Evolutionary conservation across 192 early-diverging fungal genomes (phyloP).

Genomic region (Umbelopsis vinacea): DNA sequence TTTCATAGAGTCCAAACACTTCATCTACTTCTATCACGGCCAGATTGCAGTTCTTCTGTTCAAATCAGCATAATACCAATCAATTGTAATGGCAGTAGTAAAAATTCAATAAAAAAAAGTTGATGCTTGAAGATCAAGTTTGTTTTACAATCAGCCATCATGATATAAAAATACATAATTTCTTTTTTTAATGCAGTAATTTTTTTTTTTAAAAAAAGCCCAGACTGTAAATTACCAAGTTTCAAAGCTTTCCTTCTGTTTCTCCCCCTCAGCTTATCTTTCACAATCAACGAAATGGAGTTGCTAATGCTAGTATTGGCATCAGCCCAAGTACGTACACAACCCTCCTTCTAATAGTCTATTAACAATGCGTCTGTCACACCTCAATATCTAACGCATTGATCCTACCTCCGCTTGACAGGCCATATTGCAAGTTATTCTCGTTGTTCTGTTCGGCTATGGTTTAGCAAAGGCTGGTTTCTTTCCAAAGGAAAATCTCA

Average conservation of each 20-base stretch:
- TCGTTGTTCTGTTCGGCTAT: constrained; percentile 37
- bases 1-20: constrained; percentile 79
- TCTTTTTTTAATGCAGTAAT: too few species aligned
- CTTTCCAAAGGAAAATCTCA: constrained; percentile 37
- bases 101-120: constrained; percentile 11
- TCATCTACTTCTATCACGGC: constrained; percentile 98
- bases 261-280: neutral
- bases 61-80: constrained; percentile 77
- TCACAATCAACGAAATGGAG: neutral
- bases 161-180: too few species aligned
- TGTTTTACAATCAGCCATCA: too few species aligned
- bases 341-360: neutral
- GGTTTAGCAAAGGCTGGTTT: constrained; percentile 34
- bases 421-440: constrained; percentile 43
- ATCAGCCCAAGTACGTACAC: constrained; percentile 30
- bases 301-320: constrained; percentile 37
- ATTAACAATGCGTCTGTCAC: neutral
- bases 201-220: neutral
- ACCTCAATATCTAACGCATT: neutral
- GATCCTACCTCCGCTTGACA: constrained; percentile 4
- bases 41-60: constrained; percentile 94
- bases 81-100: neutral
- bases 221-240: neutral
- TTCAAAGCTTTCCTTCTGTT: neutral
- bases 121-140: neutral